Evolutionary conservation across 1,284 basidiomycete species (phyloP).

Genomic region (Apiotrichum veenhuisii): DNA sequence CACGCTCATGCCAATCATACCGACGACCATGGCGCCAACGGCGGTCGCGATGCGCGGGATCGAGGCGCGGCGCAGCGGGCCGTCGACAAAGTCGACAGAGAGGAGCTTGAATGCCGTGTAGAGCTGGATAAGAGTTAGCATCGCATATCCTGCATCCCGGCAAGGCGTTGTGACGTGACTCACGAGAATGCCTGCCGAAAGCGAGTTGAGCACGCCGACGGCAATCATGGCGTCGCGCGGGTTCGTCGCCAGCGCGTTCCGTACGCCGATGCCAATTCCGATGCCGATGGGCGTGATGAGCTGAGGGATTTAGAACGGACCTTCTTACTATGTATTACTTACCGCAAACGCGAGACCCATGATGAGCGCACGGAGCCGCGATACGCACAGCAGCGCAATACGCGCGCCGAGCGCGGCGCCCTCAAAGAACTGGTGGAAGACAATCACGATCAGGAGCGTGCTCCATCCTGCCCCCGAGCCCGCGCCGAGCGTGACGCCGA

Average conservation of each 20-base stretch:
- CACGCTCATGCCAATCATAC: conserved; percentile 43
- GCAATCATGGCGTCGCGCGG: conserved; percentile 33
- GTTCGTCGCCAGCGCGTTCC: conserved; percentile 34
- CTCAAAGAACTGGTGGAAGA: conserved; percentile 42
- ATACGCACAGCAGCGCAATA: conserved; percentile 29
- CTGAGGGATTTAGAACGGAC: too few relatives aligned
- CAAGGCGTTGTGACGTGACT: too few relatives aligned
- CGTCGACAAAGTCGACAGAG: conserved; percentile 27
- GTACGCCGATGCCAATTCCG: conserved; percentile 37
- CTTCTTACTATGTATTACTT: too few relatives aligned
- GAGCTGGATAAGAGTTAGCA: conserved; percentile 12
- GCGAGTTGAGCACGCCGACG: conserved; percentile 39
- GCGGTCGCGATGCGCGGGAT: conserved; percentile 24
- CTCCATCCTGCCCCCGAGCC: conserved; percentile 26
- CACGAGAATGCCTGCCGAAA: conserved; percentile 25
- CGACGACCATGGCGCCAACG: conserved; percentile 25
- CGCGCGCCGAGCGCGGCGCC: conserved; percentile 35
- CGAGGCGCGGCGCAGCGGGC: conserved; percentile 23
- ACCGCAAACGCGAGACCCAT: conserved; percentile 29
- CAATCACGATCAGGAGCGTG: conserved; percentile 29
- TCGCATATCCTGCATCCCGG: background rate
- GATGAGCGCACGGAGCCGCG: conserved; percentile 13
- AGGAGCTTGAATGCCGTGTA: conserved; percentile 38
- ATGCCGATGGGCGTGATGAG: conserved; percentile 33
- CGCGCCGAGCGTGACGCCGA: conserved; percentile 28